These are phyloP conservation scores for Larix kaempferi DNA, from an alignment of 75 land plant species.

Conservation along the genomic window DNA sequence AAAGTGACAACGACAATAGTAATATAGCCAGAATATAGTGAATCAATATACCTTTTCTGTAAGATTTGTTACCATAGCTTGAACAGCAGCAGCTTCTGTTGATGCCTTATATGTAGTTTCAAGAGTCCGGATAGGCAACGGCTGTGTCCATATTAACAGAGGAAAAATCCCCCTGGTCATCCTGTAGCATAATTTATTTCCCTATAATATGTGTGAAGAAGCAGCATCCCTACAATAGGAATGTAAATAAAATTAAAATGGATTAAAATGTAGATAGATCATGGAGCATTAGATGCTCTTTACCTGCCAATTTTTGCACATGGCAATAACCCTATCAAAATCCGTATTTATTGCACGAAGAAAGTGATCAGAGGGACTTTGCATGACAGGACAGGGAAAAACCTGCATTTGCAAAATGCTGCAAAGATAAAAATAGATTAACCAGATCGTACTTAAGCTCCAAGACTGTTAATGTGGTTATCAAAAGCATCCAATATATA, in stretches of 20 bases:
- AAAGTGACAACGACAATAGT: neutral
- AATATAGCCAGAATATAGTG: neutral
- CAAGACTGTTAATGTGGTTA: neutral
- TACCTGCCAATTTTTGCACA: conserved; percentile 83
- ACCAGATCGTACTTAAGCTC: neutral
- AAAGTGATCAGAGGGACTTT: conserved; percentile 91
- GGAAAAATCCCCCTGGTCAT: conserved; percentile 73
- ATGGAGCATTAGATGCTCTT: neutral
- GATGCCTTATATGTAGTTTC: conserved; percentile 78
- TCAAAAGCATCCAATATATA: neutral
- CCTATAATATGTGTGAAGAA: neutral
- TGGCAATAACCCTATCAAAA: conserved; percentile 73
- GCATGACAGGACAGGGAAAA: conserved; percentile 92
- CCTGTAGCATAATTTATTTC: conserved; percentile 32
- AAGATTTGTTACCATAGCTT: conserved; percentile 61
- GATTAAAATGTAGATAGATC: neutral
- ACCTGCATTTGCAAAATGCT: conserved; percentile 93
- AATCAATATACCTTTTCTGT: conserved; percentile 53
- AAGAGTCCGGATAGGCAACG: conserved; percentile 80
- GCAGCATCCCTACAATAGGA: neutral
- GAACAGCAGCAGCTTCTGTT: conserved; percentile 66
- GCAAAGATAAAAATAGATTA: conserved; percentile 17
- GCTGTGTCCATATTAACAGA: conserved; percentile 84
- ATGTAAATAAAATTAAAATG: neutral
- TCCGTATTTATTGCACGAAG: conserved; percentile 77